Conservation (phyloP, 169 alveolate species). For the Cryptosporidium xiaoi region DNA sequence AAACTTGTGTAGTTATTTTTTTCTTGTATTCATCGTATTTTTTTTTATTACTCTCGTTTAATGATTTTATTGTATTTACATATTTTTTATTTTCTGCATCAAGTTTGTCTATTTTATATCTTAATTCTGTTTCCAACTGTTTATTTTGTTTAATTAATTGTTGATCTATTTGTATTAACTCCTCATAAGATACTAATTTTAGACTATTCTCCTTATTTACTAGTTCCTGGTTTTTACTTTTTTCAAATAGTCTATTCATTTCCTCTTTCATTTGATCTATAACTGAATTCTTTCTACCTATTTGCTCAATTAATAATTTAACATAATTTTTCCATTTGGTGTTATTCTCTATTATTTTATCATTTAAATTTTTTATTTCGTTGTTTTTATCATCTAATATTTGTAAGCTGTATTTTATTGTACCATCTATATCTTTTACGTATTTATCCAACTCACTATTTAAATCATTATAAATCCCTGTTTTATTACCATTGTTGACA, state of each 20-base stretch:
- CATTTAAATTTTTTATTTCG: conserved; percentile 11
- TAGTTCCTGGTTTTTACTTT: conserved; percentile 34
- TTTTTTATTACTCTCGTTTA: conserved; percentile 9
- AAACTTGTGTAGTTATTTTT: conserved; percentile 16
- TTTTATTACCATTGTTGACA: background rate
- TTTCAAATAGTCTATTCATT: conserved; percentile 29
- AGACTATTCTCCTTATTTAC: conserved; percentile 20
- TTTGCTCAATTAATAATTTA: conserved; percentile 8
- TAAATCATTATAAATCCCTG: background rate
- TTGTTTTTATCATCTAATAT: conserved; percentile 29
- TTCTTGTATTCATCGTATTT: background rate
- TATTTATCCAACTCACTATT: background rate
- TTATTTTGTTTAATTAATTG: conserved; percentile 47
- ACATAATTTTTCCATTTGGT: conserved; percentile 55
- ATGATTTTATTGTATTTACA: conserved; percentile 1
- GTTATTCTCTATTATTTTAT: conserved; percentile 1
- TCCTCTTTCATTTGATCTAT: conserved; percentile 42
- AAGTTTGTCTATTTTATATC: conserved; percentile 13
- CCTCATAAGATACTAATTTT: conserved; percentile 52
- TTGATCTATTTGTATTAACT: conserved; percentile 56
- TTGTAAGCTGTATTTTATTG: conserved; percentile 19
- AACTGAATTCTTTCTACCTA: conserved; percentile 13
- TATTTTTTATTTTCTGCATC: conserved; percentile 29
- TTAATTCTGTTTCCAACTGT: conserved; percentile 26
- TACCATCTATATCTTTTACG: conserved; percentile 15